Conservation (phyloP, 805 yeast genomes). For the Cyberlindnera xishuangbannaensis region DNA sequence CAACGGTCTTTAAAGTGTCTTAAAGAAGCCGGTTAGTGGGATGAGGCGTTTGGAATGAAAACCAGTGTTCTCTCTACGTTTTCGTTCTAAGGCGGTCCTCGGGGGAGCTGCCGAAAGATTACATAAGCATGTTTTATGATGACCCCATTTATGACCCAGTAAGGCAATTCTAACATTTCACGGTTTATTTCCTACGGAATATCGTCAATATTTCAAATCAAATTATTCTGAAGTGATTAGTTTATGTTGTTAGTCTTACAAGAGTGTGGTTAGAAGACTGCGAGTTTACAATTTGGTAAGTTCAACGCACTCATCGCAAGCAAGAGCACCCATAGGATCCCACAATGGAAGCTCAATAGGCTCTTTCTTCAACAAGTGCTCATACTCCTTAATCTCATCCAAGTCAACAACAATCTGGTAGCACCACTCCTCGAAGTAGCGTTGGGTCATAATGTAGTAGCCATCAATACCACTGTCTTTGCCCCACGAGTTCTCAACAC, state of each 20-base stretch:
- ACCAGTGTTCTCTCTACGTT: too few relatives aligned
- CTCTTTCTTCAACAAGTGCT: slow-evolving; percentile 31
- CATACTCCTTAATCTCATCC: slow-evolving; percentile 34
- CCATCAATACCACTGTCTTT: slow-evolving; percentile 62
- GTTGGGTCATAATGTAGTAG: slow-evolving; percentile 64
- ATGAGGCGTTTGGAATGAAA: too few relatives aligned
- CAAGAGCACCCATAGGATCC: slow-evolving; percentile 79
- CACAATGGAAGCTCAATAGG: slow-evolving; percentile 64
- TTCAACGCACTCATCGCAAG: slow-evolving; percentile 24
- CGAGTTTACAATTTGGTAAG: not conserved
- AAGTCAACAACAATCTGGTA: slow-evolving; percentile 63
- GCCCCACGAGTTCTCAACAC: slow-evolving; percentile 80
- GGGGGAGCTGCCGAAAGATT: too few relatives aligned
- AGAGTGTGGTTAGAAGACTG: too few relatives aligned
- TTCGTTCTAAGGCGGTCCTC: too few relatives aligned
- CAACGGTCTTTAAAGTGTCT: too few relatives aligned
- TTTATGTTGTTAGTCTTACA: too few relatives aligned
- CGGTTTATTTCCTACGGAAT: too few relatives aligned
- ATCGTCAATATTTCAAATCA: too few relatives aligned
- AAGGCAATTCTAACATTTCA: not conserved
- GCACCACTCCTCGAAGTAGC: slow-evolving; percentile 69
- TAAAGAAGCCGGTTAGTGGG: too few relatives aligned
- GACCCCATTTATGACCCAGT: not conserved
- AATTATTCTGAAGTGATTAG: too few relatives aligned
- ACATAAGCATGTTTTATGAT: not conserved